Percentiles rank a stretch among this genome's conserved stretches.
Evolutionary conservation across 805 yeast species (phyloP).

Genomic region (Saccharomycodes ludwigii): DNA sequence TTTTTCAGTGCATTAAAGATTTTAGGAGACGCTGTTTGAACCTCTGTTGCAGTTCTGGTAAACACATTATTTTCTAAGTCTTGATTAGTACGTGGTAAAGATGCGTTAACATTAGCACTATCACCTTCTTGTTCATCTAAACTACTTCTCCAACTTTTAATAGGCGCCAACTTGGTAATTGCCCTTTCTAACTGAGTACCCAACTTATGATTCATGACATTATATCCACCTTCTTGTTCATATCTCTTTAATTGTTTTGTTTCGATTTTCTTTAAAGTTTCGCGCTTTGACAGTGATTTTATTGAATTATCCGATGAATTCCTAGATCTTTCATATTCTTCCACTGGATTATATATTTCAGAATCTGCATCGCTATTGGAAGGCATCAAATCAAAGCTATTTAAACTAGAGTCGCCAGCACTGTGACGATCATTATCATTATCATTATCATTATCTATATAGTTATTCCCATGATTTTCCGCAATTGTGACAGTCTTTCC

Average conservation of each 20-base stretch:
- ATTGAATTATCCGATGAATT: neutral
- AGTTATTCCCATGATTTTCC: too few species aligned
- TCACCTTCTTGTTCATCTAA: too few species aligned
- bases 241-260: slow-evolving; percentile 19
- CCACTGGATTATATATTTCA: neutral
- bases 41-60: too few species aligned
- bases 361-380: slow-evolving; percentile 9
- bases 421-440: slow-evolving; percentile 2
- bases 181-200: slow-evolving; percentile 25
- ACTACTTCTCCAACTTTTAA: too few species aligned
- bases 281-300: neutral
- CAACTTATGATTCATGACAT: slow-evolving; percentile 23
- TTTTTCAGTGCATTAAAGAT: slow-evolving; percentile 14
- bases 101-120: too few species aligned
- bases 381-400: slow-evolving; percentile 8
- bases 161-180: too few species aligned
- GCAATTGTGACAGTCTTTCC: too few species aligned
- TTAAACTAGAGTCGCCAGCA: neutral
- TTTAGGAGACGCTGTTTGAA: too few species aligned
- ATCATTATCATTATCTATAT: too few species aligned
- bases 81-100: too few species aligned
- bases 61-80: too few species aligned
- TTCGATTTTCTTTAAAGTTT: slow-evolving; percentile 9
- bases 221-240: slow-evolving; percentile 16
- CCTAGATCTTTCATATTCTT: neutral